phyloP scores from a whole-genome alignment of 1,139 yeast species.

The Yamadazyma oceani region DNA sequence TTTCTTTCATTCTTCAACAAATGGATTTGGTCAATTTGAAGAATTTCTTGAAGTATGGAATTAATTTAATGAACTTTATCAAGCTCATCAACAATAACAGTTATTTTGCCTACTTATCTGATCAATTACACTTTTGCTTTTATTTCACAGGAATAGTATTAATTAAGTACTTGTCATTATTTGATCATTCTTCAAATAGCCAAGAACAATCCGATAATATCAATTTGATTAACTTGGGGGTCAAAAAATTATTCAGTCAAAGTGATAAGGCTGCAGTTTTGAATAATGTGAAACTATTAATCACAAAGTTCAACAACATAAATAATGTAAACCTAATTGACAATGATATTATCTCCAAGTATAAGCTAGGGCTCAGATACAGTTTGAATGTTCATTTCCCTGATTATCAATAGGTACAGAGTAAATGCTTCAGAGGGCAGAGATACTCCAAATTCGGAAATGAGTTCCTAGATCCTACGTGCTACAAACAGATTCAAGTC shows the following conservation, averaged over 20 bases:
- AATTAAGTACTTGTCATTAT: constrained; percentile 22
- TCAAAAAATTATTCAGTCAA: constrained; percentile 1
- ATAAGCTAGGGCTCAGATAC: constrained; percentile 25
- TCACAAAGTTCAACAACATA: constrained; percentile 31
- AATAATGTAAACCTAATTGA: constrained; percentile 28
- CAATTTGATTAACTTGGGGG: background rate
- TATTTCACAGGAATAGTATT: constrained; percentile 51
- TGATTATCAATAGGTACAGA: background rate
- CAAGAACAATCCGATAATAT: background rate
- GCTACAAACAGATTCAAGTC: too few relatives aligned
- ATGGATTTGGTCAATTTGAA: constrained; percentile 22
- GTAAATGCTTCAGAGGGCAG: too few relatives aligned
- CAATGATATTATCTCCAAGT: constrained; percentile 31
- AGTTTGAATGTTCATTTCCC: constrained; percentile 14
- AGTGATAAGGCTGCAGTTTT: constrained; percentile 5
- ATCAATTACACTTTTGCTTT: constrained; percentile 63
- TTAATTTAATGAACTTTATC: constrained; percentile 42
- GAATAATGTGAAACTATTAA: constrained; percentile 20
- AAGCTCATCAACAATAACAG: constrained; percentile 52
- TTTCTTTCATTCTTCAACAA: constrained; percentile 23
- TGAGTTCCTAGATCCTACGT: too few relatives aligned
- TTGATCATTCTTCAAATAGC: background rate
- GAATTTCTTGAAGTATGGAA: constrained; percentile 35
- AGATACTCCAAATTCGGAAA: too few relatives aligned
- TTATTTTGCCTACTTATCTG: constrained; percentile 68